A percentile compares a stretch with the other conserved stretches of the same genome.
phyloP scores from a whole-genome alignment of 805 yeast species.

The Metschnikowia lachancei region DNA sequence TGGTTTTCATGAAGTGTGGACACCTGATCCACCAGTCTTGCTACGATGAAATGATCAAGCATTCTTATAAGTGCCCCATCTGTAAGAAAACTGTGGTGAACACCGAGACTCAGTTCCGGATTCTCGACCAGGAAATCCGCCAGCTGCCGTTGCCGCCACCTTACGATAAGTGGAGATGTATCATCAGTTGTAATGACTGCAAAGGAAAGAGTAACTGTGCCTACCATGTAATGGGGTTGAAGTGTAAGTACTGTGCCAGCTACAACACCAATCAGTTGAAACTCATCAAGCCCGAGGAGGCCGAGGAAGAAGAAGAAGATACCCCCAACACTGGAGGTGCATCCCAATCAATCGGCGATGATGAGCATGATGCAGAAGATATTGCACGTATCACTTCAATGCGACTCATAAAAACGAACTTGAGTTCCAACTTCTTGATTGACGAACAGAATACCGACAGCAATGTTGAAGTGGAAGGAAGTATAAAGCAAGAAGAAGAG shows the following conservation, averaged over 20 bases:
- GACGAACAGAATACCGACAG: conserved; percentile 28
- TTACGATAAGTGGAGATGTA: conserved; percentile 69
- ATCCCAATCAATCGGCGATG: no score
- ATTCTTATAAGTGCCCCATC: conserved; percentile 86
- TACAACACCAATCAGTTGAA: conserved; percentile 79
- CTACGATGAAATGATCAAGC: conserved; percentile 75
- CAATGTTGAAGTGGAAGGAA: conserved; percentile 2
- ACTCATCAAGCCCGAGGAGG: conserved; percentile 65
- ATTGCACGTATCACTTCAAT: conserved; percentile 23
- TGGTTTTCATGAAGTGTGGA: conserved; percentile 91
- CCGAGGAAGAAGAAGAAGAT: conserved; percentile 46
- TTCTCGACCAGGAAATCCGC: conserved; percentile 77
- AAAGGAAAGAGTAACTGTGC: conserved; percentile 71
- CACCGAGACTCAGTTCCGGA: conserved; percentile 85
- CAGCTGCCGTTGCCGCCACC: conserved; percentile 80
- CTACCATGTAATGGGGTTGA: conserved; percentile 82
- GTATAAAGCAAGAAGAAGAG: background rate
- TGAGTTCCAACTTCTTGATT: conserved; percentile 38
- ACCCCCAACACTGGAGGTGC: no score
- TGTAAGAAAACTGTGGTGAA: conserved; percentile 82
- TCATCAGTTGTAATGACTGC: conserved; percentile 83
- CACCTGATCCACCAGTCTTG: conserved; percentile 90
- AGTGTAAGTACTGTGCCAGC: conserved; percentile 82
- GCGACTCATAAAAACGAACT: conserved; percentile 34
- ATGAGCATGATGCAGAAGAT: conserved; percentile 14